A percentile compares a stretch with the other conserved stretches of the same genome.
phyloP scores from a whole-genome alignment of 2,329 filamentous ascomycete genomes.

The Meredithiella fracta region DNA sequence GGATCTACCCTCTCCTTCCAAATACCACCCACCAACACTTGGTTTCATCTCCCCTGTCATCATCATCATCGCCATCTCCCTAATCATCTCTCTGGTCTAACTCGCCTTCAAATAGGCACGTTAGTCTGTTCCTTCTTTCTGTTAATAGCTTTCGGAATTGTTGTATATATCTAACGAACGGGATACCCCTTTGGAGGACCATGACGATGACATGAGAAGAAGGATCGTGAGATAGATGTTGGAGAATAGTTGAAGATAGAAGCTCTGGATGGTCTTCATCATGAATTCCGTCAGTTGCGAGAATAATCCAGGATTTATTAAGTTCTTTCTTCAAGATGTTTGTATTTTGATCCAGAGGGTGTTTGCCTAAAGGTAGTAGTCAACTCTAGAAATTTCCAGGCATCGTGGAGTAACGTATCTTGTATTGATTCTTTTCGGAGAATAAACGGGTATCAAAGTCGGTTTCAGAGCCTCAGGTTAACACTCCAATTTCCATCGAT shows the following conservation, averaged over 20 bases:
- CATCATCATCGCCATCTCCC: slow-evolving; percentile 28
- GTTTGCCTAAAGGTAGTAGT: too few relatives aligned
- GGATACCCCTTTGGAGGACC: slow-evolving; percentile 60
- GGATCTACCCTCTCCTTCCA: slow-evolving; percentile 16
- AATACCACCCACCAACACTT: slow-evolving; percentile 57
- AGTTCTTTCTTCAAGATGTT: too few relatives aligned
- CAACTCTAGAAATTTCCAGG: too few relatives aligned
- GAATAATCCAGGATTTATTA: slow-evolving; percentile 45
- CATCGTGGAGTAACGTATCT: slow-evolving; percentile 27
- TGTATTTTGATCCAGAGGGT: too few relatives aligned
- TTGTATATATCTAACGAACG: slow-evolving; percentile 42
- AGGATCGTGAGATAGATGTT: slow-evolving; percentile 42
- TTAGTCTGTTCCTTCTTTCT: slow-evolving; percentile 26
- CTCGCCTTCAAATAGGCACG: slow-evolving; percentile 42
- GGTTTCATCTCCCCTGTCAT: slow-evolving; percentile 25
- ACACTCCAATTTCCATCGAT: slow-evolving; percentile 40
- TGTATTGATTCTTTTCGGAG: slow-evolving; percentile 32
- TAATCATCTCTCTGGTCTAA: slow-evolving; percentile 59
- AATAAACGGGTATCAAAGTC: slow-evolving; percentile 31
- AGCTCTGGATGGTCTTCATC: slow-evolving; percentile 65
- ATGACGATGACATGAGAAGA: slow-evolving; percentile 59
- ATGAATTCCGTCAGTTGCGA: slow-evolving; percentile 79
- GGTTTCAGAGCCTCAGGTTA: slow-evolving; percentile 54
- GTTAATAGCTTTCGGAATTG: slow-evolving; percentile 48
- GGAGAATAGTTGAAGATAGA: slow-evolving; percentile 51